These are phyloP conservation scores for Cryphonectria japonica DNA, from an alignment of 2,329 filamentous ascomycete species.

Conservation along the genomic window DNA sequence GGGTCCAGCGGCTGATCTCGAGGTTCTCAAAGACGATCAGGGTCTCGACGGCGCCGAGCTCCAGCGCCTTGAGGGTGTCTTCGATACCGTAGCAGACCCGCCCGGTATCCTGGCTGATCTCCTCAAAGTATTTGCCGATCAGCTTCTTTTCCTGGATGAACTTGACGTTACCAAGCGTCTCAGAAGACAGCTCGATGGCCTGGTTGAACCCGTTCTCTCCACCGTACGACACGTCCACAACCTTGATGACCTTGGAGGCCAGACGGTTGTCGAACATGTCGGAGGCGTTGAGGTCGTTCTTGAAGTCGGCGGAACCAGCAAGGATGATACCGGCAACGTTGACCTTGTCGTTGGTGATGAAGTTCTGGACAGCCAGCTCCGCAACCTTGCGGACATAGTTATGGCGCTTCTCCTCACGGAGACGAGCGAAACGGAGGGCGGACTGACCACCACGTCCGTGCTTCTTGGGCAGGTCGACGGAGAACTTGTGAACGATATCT, in stretches of 20 bases:
- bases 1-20: constrained; percentile 87
- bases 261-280: constrained; percentile 96
- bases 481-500: constrained; percentile 97
- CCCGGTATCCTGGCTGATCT: constrained; percentile 96
- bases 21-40: constrained; percentile 98
- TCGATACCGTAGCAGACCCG: constrained; percentile 98
- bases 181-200: constrained; percentile 91
- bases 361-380: constrained; percentile 97
- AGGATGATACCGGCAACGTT: constrained; percentile 96
- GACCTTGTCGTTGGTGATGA: constrained; percentile 97
- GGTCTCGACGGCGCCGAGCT: constrained; percentile 91
- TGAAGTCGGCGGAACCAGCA: constrained; percentile 98
- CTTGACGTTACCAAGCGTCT: constrained; percentile 98
- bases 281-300: constrained; percentile 97
- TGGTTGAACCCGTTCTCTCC: constrained; percentile 99
- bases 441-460: constrained; percentile 99
- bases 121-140: constrained; percentile 98
- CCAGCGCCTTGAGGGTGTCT: constrained; percentile 94
- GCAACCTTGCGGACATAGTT: constrained; percentile 99
- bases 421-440: constrained; percentile 97
- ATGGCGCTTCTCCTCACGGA: constrained; percentile 98
- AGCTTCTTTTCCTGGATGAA: constrained; percentile 99
- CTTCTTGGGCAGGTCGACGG: constrained; percentile 98
- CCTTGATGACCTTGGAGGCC: constrained; percentile 95
- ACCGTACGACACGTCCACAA: constrained; percentile 98